Base-by-base conservation (phyloP, 1,284 basidiomycete species). In the Ceratobasidium sp. region DNA sequence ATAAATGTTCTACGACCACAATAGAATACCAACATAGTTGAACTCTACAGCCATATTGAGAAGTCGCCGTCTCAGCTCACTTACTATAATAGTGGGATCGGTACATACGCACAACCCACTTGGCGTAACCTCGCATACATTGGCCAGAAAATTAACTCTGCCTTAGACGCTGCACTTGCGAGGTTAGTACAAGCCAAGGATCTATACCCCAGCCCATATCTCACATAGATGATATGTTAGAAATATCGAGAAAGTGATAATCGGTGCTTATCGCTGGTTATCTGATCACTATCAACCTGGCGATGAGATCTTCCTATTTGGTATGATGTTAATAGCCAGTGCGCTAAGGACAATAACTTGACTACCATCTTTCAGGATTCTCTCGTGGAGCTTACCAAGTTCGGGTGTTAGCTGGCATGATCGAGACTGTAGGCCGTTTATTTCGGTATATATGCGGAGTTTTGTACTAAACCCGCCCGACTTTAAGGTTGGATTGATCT, bases 321-420 rank as follows among this genome's bases (percentile, higher is more conserved):
- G 76, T 75, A 76, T 6, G 60, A 19, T 57, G 27, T 33, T 19
- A 1, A 22, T 17, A 17, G 33, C 0, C 17, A 17, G 27, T 47
- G 22, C 19, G 9, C 8, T 31, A 45, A 24, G 17, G n/a, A 24
- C 17, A 19, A 8, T 29, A 19, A 1, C 24, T 22, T 60, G 17
- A n/a, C 7, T n/a, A 47, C 8, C 1, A 24, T 45, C 1, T 24
- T 33, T 24, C 53, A 86, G 86, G 86, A 14, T 87, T 86, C 75
- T 86, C 85, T 59, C 80, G 85, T 29, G 86, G 85, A 15, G 85
- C 86, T 27, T 86, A 85, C 76, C 85, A 86, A 80, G 84, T 82
- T 14, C 82, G 86, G 2, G 80, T 79, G 1, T 77, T 86, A 1
- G 84, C 86, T 0, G 84, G 77, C 0, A 86, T 86, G 85, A 84